phyloP scores from a whole-genome alignment of 1,284 basidiomycete species.

The Retiboletus fuscus region DNA sequence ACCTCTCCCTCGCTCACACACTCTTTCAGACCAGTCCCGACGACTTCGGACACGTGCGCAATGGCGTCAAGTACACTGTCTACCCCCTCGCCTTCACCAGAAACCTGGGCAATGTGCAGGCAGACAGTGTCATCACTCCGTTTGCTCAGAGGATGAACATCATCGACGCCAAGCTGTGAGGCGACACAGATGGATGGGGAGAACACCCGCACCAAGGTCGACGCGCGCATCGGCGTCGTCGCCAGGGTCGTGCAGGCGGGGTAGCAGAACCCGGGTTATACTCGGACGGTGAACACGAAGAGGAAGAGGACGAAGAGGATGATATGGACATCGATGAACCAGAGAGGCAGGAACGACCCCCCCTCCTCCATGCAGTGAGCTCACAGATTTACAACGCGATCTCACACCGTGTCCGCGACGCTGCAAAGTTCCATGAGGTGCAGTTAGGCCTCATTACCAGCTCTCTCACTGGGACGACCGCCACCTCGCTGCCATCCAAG shows the following conservation, averaged over 20 bases:
- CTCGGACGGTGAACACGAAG: too few species aligned
- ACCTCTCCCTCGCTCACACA: not conserved
- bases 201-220: not conserved
- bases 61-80: conserved; percentile 1
- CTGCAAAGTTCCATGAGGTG: conserved; percentile 11
- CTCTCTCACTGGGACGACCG: not conserved
- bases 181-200: too few species aligned
- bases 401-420: conserved; percentile 4
- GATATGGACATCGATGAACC: not conserved
- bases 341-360: not conserved
- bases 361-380: not conserved
- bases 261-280: too few species aligned
- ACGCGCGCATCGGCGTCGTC: too few species aligned
- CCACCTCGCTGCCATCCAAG: not conserved
- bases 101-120: not conserved
- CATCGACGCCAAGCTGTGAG: not conserved
- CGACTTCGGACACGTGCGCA: conserved; percentile 2
- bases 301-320: not conserved
- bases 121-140: not conserved
- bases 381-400: conserved; percentile 16
- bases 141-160: not conserved
- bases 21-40: not conserved
- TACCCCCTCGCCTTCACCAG: not conserved
- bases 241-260: too few species aligned
- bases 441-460: conserved; percentile 11